Evolutionary conservation across 2,329 filamentous ascomycete species (phyloP), one percentile per base, ranked within the genome.

Genomic region (Colletotrichum musicola): DNA sequence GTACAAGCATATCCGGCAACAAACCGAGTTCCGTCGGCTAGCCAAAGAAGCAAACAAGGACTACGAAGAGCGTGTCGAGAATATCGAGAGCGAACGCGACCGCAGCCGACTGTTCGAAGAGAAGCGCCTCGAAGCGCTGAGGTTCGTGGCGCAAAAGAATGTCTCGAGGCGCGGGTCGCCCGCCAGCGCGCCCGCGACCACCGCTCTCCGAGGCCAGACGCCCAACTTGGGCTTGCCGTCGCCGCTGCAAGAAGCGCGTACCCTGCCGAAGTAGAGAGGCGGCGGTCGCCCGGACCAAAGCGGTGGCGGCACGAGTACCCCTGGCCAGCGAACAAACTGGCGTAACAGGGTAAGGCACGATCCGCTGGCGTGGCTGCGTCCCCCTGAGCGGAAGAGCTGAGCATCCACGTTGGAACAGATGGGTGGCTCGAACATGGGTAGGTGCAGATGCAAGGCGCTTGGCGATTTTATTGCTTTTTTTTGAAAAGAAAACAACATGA

Each of bases 91-190:
- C 35, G 87, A 89, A 75, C 78, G 85, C 35, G 81, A 84, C 67
- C 81, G 83, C 56, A 88, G 85, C 62, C 79, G 79, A 6, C 67
- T 75, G 1, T 89, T 89, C 72, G 87, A 89, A 74, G 69, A 74
- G 61, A 82, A 75, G 70, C 81, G 86, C 49, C 77, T 78, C 47
- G 82, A 86, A 69, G 85, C 86, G 3, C 75, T 83, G 20, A 78
- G 77, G 20, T 79, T 79, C 47, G 69, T 87, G 27, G 74, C 68
- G 30, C 44, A 60, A 16, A 64, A 59, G 27, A 69, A 46, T 2
- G 59, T 55, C n/a, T 65, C 69, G n/a, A 55, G 71, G 35, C 59
- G 69, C 13, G 62, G 62, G 10, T 69, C 65, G n/a, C 71, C 71
- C 18, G 69, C 71, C 6, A 71, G 70, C 47, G 70, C 64, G 50